Base-by-base conservation (phyloP, 2,329 filamentous ascomycete genomes). In the Samsoniella hepiali region DNA sequence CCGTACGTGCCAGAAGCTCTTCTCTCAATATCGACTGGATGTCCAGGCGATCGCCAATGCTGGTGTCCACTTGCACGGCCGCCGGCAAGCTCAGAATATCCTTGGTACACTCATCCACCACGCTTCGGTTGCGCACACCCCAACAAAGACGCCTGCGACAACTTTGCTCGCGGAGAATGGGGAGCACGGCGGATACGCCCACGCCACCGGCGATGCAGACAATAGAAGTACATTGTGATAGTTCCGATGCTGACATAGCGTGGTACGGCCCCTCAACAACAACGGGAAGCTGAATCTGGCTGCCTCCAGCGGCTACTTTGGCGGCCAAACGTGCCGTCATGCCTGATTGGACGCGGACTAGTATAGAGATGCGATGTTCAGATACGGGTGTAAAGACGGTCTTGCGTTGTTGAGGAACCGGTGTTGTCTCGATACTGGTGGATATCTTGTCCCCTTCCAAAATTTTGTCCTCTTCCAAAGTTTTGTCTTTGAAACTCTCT, bases 171-270 rank as follows among this genome's bases (percentile, higher is more conserved):
- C 54, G 61, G 5, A 73, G 66, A 17, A 69, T 63, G 2, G 74
- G 70, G 15, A 76, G 63, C 15, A 73, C 65, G 7, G 71, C 71
- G 3, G 71, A 73, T 11, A 76, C 68, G 22, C 72, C 73, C 0
- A 75, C 72, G 5, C 73, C 74, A 13, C 75, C 74, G 1, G 72
- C 72, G 10, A 76, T 69, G 49, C 68, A 71, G 0, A 76, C n/a
- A 2, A 74, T 44, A 2, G 65, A 68, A 0, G 65, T 67, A 65
- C 71, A 74, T 9, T 69, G 65, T 1, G 65, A 59, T 6, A 75
- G 64, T 22, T 71, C 65, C 2, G 66, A 56, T 7, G 62, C 49
- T 3, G 51, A 68, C 34, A 66, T 67, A 44, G 68, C 65, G 42
- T 70, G 65, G 66, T 73, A 68, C n/a, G 74, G 68, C 0, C 68